A percentile compares a stretch with the other conserved stretches of the same genome.
Evolutionary conservation across 2,329 filamentous ascomycete species (phyloP).

Genomic region (Botrytis squamosa): DNA sequence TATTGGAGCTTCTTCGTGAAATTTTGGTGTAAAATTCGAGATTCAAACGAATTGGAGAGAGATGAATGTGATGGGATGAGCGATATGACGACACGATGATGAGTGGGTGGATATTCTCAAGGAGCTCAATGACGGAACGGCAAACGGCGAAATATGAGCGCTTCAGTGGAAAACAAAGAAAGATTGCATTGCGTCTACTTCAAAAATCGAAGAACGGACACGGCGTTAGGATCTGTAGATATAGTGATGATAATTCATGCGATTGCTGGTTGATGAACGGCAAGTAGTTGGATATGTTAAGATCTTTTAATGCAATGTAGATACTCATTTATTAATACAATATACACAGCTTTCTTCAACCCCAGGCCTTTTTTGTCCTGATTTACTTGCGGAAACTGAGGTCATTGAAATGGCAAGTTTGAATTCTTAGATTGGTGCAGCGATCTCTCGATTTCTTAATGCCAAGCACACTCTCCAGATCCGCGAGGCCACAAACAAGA

Average conservation of each 20-base stretch:
- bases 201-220: not conserved
- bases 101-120: not conserved
- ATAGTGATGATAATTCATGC: not conserved
- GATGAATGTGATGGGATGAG: not conserved
- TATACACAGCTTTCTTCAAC: not conserved
- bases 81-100: not conserved
- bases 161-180: not conserved
- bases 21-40: not conserved
- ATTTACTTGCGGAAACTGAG: not conserved
- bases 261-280: not conserved
- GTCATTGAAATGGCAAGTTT: not conserved
- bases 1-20: not conserved
- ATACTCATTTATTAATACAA: slow-evolving; percentile 1
- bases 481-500: not conserved
- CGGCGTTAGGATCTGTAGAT: slow-evolving; percentile 1
- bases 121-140: not conserved
- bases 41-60: not conserved
- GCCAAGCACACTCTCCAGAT: not conserved
- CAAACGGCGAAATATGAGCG: not conserved
- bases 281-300: not conserved
- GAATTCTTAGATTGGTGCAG: not conserved
- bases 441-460: not conserved
- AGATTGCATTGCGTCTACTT: not conserved
- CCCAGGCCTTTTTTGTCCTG: not conserved
- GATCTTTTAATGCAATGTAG: not conserved